These are phyloP conservation scores for Lasiodiplodia gonubiensis DNA, from an alignment of 2,329 filamentous ascomycete species.

Conservation along the genomic window DNA sequence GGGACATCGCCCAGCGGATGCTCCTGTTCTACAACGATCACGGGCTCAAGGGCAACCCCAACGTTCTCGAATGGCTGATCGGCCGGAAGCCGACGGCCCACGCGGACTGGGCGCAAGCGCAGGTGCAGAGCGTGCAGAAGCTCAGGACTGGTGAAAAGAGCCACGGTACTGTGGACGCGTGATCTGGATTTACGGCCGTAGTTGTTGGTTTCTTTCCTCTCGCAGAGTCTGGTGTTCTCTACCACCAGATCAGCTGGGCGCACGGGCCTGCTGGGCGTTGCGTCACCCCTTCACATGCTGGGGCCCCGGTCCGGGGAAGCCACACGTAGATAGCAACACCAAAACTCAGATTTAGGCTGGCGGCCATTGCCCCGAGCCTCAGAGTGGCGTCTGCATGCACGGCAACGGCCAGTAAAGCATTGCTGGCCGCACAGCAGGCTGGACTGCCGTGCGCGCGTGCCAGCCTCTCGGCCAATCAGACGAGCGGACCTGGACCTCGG, in stretches of 20 bases:
- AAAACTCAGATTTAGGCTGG: background rate
- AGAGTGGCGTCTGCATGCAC: background rate
- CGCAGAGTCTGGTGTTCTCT: background rate
- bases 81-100: slow-evolving; percentile 30
- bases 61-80: slow-evolving; percentile 33
- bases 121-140: background rate
- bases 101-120: slow-evolving; percentile 27
- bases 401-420: background rate
- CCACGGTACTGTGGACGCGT: background rate
- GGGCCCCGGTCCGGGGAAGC: slow-evolving; percentile 21
- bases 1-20: slow-evolving; percentile 32
- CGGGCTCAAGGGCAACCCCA: slow-evolving; percentile 31
- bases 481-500: slow-evolving; percentile 21
- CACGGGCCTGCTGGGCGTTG: slow-evolving; percentile 18
- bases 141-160: background rate
- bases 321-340: slow-evolving; percentile 6
- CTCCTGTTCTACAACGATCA: slow-evolving; percentile 33
- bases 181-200: background rate
- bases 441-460: slow-evolving; percentile 3
- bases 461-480: slow-evolving; percentile 21
- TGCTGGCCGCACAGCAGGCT: background rate
- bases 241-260: slow-evolving; percentile 10
- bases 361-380: background rate
- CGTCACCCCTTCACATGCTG: slow-evolving; percentile 25
- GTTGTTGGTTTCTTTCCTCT: background rate